A percentile compares a stretch with the other conserved stretches of the same genome.
phyloP scores from a whole-genome alignment of 2,329 filamentous ascomycete genomes.

The Ophiostoma perfectum region DNA sequence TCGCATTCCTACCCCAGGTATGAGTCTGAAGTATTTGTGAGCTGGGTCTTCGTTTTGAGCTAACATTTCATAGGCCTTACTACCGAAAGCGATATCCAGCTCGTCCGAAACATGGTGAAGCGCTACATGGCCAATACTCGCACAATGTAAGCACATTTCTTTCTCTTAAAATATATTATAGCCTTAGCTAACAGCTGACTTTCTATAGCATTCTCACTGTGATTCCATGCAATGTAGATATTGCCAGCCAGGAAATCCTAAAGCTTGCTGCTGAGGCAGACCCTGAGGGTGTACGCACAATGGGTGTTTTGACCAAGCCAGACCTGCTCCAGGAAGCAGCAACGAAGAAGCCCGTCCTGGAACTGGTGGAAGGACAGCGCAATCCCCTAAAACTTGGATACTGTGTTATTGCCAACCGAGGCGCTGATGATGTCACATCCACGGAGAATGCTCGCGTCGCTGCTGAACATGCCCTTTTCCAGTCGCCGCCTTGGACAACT shows the following conservation, averaged over 20 bases:
- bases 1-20: conserved; percentile 32
- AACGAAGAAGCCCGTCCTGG: conserved; percentile 36
- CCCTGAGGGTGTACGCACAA: conserved; percentile 37
- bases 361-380: conserved; percentile 40
- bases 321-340: conserved; percentile 47
- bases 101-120: conserved; percentile 45
- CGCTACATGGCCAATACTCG: conserved; percentile 42
- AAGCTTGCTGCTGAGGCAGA: conserved; percentile 38
- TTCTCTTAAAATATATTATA: neutral
- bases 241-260: conserved; percentile 38
- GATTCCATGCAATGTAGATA: conserved; percentile 36
- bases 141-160: conserved; percentile 36
- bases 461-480: conserved; percentile 29
- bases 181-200: neutral
- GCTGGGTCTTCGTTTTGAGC: neutral
- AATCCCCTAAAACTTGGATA: conserved; percentile 43
- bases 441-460: conserved; percentile 32
- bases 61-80: conserved; percentile 34
- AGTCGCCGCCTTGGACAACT: neutral
- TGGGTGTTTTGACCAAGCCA: conserved; percentile 54
- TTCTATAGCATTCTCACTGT: conserved; percentile 40
- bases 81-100: conserved; percentile 39
- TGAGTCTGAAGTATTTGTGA: too few relatives aligned
- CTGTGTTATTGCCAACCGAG: conserved; percentile 45
- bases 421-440: conserved; percentile 39